These are phyloP conservation scores for Crithidia sp. DNA, from an alignment of 208 protist genomes.

Conservation along the genomic window DNA sequence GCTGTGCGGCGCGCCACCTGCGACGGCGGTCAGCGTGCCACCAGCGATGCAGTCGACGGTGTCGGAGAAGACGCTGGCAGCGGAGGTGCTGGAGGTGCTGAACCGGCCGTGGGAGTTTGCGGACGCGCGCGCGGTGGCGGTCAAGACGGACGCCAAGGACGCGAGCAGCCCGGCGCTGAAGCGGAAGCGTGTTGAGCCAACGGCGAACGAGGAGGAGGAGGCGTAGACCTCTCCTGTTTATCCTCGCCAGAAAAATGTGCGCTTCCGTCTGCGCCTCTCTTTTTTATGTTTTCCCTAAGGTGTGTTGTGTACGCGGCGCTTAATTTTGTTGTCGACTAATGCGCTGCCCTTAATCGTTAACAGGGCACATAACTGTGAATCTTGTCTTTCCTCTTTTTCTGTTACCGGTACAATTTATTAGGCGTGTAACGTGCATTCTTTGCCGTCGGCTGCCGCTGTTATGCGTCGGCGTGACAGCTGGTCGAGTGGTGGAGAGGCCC, in stretches of 20 bases:
- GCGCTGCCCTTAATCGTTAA: background rate
- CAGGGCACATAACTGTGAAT: background rate
- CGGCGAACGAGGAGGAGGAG: constrained; percentile 35
- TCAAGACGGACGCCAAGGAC: constrained; percentile 27
- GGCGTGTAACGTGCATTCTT: too few relatives aligned
- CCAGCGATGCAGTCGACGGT: constrained; percentile 39
- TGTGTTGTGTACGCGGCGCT: background rate
- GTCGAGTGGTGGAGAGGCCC: too few relatives aligned
- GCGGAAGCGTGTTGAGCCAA: constrained; percentile 33
- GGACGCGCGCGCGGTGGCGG: constrained; percentile 26
- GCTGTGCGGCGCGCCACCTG: constrained; percentile 74
- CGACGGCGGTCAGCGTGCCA: constrained; percentile 31
- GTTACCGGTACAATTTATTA: background rate
- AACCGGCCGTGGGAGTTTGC: constrained; percentile 50
- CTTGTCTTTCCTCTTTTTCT: background rate
- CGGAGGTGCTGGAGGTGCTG: constrained; percentile 50
- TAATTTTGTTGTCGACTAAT: background rate
- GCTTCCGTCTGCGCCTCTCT: background rate
- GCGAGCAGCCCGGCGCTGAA: constrained; percentile 32
- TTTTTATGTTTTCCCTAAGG: background rate
- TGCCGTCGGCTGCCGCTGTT: too few relatives aligned
- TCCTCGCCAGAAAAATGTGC: background rate
- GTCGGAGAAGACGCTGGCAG: constrained; percentile 39
- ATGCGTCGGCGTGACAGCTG: too few relatives aligned
- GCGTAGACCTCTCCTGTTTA: background rate